Base-by-base conservation (phyloP, 1,284 basidiomycete genomes). In the Ceratobasidium papillatum region DNA sequence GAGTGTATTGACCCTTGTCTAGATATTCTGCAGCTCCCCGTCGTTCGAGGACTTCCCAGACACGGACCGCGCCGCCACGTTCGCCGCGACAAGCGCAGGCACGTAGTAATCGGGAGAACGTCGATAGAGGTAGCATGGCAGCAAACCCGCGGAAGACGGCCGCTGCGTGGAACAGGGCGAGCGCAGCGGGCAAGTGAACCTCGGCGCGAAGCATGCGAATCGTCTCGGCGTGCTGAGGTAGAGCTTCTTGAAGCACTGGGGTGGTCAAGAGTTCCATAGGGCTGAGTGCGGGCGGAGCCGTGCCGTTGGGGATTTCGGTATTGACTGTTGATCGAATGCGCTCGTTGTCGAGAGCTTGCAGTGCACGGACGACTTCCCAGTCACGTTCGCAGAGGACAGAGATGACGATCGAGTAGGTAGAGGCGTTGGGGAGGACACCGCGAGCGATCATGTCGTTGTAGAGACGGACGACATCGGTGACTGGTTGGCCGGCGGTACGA, bases 361-460 rank as follows among this genome's bases (percentile, higher is more conserved):
- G 84, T 0, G 86, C 84, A 19, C 81, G 81, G 47, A 86, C 82
- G 2, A 94, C 86, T 79, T 96, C 94, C 9, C 83, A 80, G 78
- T 97, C 94, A 47, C 95, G 90, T 34, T 86, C 83, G 27, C 89
- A 89, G 74, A 98, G 87, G 0, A 89, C 90, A 1, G 82, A 80
- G 76, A 98, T 90, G 66, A 96, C 85, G 43, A 84, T 82, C n/a
- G 85, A 81, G 80, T 94, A 96, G 0, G 94, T 96, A 47, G 82
- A 80, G 12, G 84, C 79, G 77, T 91, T 91, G 19, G 95, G 94
- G 0, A 87, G 80, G 14, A 95, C 80, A 27, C 89, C 88, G 54
- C 84, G 84, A n/a, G 86, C 83, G 59, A 95, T 83, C 86, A 96
- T 89, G 73, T 90, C 86, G 78, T 93, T 89, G 84, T 97, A 97